These are phyloP conservation scores for Penicillium vulpinum DNA, from an alignment of 2,329 filamentous ascomycete species.

Conservation along the genomic window DNA sequence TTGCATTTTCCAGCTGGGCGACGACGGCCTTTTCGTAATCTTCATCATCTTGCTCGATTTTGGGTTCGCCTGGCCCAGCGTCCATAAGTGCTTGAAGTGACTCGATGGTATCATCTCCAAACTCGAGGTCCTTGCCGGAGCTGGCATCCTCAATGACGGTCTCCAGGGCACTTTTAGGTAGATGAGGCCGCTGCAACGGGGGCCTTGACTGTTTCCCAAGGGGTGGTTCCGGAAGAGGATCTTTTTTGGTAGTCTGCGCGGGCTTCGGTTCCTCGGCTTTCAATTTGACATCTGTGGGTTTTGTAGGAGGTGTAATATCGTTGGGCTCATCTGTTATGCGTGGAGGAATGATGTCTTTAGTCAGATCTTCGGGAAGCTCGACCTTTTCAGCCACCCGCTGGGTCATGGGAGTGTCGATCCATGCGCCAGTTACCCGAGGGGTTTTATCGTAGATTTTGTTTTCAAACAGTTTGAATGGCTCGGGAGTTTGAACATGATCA, in stretches of 20 bases:
- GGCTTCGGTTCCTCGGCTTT: background rate
- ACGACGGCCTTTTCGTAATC: constrained; percentile 35
- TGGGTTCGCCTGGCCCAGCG: constrained; percentile 25
- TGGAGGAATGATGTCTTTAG: constrained; percentile 28
- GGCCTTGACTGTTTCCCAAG: constrained; percentile 19
- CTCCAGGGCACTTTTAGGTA: constrained; percentile 46
- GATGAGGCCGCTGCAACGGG: constrained; percentile 36
- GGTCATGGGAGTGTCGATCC: constrained; percentile 50
- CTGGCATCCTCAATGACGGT: constrained; percentile 44
- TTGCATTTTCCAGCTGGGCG: constrained; percentile 24
- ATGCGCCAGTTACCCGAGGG: constrained; percentile 47
- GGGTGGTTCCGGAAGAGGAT: constrained; percentile 4
- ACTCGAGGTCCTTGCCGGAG: constrained; percentile 39
- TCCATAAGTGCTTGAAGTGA: constrained; percentile 46
- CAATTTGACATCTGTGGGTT: constrained; percentile 5
- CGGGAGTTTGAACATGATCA: constrained; percentile 36
- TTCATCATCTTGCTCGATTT: constrained; percentile 34
- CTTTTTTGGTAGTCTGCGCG: background rate
- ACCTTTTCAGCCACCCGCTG: constrained; percentile 29
- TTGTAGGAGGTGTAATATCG: background rate
- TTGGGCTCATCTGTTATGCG: constrained; percentile 13
- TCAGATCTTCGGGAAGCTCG: constrained; percentile 25
- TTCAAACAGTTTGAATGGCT: constrained; percentile 32
- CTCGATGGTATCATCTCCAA: constrained; percentile 49
- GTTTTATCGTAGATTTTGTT: constrained; percentile 44